Conservation (phyloP, 192 early-diverging fungal genomes). For the Backusella liffmaniae region DNA sequence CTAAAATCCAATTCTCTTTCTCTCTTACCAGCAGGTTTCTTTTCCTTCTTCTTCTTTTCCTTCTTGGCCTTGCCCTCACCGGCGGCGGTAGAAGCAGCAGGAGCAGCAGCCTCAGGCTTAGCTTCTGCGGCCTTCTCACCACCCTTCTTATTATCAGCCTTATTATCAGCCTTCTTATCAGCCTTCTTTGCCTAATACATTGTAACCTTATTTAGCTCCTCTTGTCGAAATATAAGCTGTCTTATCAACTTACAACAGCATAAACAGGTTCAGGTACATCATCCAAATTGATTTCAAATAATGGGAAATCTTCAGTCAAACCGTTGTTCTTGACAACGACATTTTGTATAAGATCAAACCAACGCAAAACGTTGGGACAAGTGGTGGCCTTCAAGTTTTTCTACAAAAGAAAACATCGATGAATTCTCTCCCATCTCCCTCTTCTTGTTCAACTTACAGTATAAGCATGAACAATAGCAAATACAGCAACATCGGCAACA, state of each 20-base stretch:
- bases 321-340: constrained; percentile 44
- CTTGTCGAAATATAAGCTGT: no score
- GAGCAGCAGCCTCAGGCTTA: constrained; percentile 23
- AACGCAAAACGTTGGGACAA: constrained; percentile 63
- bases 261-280: constrained; percentile 43
- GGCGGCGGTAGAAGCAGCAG: constrained; percentile 32
- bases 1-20: not conserved
- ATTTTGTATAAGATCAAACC: constrained; percentile 82
- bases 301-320: constrained; percentile 43
- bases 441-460: constrained; percentile 26
- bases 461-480: constrained; percentile 63
- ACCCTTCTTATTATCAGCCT: constrained; percentile 35
- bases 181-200: not conserved
- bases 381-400: constrained; percentile 36
- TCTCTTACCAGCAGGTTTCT: constrained; percentile 45
- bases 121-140: constrained; percentile 19
- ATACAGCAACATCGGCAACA: constrained; percentile 65
- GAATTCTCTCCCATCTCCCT: no score
- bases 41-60: constrained; percentile 61
- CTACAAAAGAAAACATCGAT: not conserved
- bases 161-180: constrained; percentile 19
- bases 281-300: constrained; percentile 40
- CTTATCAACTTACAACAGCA: constrained; percentile 12
- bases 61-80: constrained; percentile 48
- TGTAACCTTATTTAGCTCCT: no score